Evolutionary conservation across 1,284 basidiomycete species (phyloP), one percentile per base, ranked within the genome.

Genomic region (Baeospora myosura): DNA sequence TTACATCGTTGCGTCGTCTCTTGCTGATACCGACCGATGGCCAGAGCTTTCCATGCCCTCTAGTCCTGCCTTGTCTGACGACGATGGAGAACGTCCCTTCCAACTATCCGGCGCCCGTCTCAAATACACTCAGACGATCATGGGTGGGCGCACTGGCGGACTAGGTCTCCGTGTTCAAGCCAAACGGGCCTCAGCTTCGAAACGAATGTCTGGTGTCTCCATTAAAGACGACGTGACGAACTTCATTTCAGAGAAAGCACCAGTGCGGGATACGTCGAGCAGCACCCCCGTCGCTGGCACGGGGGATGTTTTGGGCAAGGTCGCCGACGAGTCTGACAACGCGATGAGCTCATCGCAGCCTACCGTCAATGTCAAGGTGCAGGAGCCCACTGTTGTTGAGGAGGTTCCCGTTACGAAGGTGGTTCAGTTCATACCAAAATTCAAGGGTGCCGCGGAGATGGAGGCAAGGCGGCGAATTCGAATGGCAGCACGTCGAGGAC

Each of bases 61-160:
- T 38, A 90, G 77, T 56, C 85, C 87, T 0, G 72, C 78, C 17
- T 68, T 81, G 30, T 79, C 74, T 49, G 79, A 84, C 47, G 78
- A 83, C 47, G 84, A 87, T 43, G 64, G 61, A 5, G 68, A 72
- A 28, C 54, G 68, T 14, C 65, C 71, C 1, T 64, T 69, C 2
- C 76, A 74, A 5, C 76, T 74, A 45, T 74, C 71, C 24, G 77
- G 74, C 12, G 77, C 80, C 0, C 66, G 69, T 3, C 69, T 94
- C 47, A 86, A 82, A 53, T 84, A 93, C 57, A 86, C 85, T 3
- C 79, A 85, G 52, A 95, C 91, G 0, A 94, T 95, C 53, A 81
- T 92, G 72, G 84, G 76, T 2, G 69, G 72, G 11, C 69, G 72
- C 23, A 67, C 70, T 0, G 81, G 81, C 3, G 80, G 72, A 0